phyloP scores from a whole-genome alignment of 2,329 filamentous ascomycete genomes.

The Arthroderma sp. region DNA sequence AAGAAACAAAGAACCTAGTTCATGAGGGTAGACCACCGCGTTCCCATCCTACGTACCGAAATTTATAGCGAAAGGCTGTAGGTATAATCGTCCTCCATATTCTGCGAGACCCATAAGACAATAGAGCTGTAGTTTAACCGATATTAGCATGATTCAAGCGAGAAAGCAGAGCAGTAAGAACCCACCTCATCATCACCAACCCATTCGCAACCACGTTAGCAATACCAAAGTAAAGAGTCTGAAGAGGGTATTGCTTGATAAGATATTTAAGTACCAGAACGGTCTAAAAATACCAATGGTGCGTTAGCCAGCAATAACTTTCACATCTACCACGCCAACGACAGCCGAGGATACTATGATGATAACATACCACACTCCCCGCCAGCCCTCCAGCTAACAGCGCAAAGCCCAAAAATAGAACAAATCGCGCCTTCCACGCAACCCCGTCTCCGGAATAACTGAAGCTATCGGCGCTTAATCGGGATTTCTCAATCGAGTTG shows the following conservation, averaged over 20 bases:
- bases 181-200: conserved; percentile 54
- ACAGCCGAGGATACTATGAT: background rate
- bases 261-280: conserved; percentile 57
- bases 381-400: conserved; percentile 55
- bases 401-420: conserved; percentile 57
- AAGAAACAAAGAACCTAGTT: too few relatives aligned
- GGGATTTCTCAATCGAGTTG: conserved; percentile 57
- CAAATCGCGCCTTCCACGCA: conserved; percentile 57
- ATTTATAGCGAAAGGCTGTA: conserved; percentile 39
- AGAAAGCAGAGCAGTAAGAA: conserved; percentile 7
- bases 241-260: conserved; percentile 45
- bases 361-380: conserved; percentile 38
- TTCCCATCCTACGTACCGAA: too few relatives aligned
- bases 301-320: background rate
- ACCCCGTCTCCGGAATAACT: conserved; percentile 52
- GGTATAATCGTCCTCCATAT: conserved; percentile 60
- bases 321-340: too few relatives aligned
- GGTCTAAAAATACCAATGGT: conserved; percentile 25
- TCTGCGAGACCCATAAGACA: conserved; percentile 57
- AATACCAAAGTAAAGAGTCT: conserved; percentile 53
- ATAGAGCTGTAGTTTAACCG: conserved; percentile 36
- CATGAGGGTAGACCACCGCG: too few relatives aligned
- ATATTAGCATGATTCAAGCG: background rate
- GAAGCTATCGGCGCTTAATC: conserved; percentile 50
- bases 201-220: conserved; percentile 53